Base-by-base conservation (phyloP, 345 rosid genomes). In the Garcia nutans region DNA sequence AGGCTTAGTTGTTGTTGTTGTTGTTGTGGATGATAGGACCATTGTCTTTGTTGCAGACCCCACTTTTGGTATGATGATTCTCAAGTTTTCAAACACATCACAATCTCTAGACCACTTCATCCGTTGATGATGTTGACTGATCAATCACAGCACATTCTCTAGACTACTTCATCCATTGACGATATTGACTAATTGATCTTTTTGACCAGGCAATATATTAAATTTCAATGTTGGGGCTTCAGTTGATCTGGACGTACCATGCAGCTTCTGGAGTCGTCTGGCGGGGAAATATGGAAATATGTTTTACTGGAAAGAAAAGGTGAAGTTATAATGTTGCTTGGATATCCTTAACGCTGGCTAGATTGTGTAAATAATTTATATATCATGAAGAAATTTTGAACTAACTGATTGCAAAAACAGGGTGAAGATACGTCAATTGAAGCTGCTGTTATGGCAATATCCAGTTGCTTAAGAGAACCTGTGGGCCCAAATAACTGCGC, bases 361-460 rank as follows among this genome's bases (percentile, higher is more conserved):
- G 23, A n/a, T 17, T 19, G 20, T 19, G 15, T 37, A 10, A 3
- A 22, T 56, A 49, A 28, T 65, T 31, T 44, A n/a, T 20, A 42
- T 66, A 60, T 63, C 61, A 11, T 28, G 26, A 33, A 74, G 56
- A 62, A 3, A 52, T 80, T 59, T 63, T 13, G 26, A 13, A 15
- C 52, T 61, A 60, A 70, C 57, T 80, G 37, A 63, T 74, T 73
- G 68, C 65, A 66, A 69, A 76, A 81, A 65, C 86, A 95, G 97
- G 96, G 99, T 37, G 97, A 95, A 83, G 97, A 95, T 84, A 90
- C 87, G 31, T 91, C 99, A 28, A 84, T 89, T 72, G 99, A 95
- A 86, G 92, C 96, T 82, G 97, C 97, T 59, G 93, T 90, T 28
- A 86, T 87, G 96, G 97, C 97, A 1, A 92, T 95, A 82, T 89